A percentile compares a stretch with the other conserved stretches of the same genome.
Evolutionary conservation across 441 rosid species (phyloP).

Genomic region (Brassica hybrid): DNA sequence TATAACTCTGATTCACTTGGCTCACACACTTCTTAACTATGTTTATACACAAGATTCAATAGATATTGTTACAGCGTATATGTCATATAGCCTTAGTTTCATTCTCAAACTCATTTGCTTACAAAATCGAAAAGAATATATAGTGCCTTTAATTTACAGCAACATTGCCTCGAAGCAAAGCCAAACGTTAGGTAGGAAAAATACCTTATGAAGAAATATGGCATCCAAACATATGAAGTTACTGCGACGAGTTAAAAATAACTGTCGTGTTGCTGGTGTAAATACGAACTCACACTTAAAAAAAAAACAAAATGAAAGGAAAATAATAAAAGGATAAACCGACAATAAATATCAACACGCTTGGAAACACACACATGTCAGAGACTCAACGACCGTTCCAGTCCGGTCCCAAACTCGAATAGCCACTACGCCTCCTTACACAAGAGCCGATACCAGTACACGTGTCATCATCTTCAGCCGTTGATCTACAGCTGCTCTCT

Average conservation of each 20-base stretch:
- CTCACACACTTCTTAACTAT: conserved; percentile 16
- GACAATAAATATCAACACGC: neutral
- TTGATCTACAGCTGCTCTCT: neutral
- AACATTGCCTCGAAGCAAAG: neutral
- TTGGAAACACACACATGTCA: neutral
- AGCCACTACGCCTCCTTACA: too few species aligned
- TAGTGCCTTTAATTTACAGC: neutral
- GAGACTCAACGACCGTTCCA: too few species aligned
- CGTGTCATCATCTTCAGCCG: too few species aligned
- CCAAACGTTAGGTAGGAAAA: neutral
- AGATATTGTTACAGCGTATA: neutral
- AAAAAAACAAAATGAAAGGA: neutral
- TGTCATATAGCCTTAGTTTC: neutral
- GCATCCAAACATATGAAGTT: neutral
- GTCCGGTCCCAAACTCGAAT: too few species aligned
- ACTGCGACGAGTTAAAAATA: neutral
- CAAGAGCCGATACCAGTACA: too few species aligned
- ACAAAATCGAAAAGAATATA: neutral
- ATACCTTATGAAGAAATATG: neutral
- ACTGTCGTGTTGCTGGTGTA: neutral
- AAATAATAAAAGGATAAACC: neutral
- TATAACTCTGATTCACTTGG: conserved; percentile 30
- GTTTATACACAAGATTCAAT: conserved; percentile 35
- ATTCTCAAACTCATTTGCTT: neutral
- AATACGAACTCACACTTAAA: neutral